phyloP scores from a whole-genome alignment of 495 filamentous ascomycete species.

The Daldinia decipiens region DNA sequence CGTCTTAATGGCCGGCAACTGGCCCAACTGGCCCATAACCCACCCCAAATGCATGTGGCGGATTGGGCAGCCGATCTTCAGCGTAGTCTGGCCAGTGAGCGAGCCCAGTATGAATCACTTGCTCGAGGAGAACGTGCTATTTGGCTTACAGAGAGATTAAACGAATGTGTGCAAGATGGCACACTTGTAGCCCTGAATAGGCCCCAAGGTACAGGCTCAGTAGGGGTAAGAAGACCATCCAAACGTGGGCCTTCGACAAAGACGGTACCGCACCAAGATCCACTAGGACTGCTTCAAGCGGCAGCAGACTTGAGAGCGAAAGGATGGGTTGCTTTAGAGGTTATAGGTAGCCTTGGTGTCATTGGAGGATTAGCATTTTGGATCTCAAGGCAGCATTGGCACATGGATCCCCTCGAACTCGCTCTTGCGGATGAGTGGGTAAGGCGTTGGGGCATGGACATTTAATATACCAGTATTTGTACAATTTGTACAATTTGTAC shows the following conservation, averaged over 20 bases:
- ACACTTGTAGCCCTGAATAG: constrained; percentile 61
- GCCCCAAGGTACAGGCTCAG: constrained; percentile 24
- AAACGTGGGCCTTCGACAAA: constrained; percentile 37
- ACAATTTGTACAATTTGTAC: constrained; percentile 24
- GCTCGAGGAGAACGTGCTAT: constrained; percentile 76
- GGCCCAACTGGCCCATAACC: constrained; percentile 75
- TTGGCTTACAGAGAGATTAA: constrained; percentile 80
- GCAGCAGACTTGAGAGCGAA: constrained; percentile 72
- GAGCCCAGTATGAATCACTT: constrained; percentile 76
- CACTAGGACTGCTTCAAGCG: constrained; percentile 77
- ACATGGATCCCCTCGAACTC: constrained; percentile 35
- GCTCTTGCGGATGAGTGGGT: constrained; percentile 42
- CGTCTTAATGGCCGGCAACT: constrained; percentile 74
- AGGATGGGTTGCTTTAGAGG: constrained; percentile 76
- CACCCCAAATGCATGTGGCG: constrained; percentile 82
- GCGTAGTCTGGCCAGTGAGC: constrained; percentile 81
- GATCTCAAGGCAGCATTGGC: constrained; percentile 54
- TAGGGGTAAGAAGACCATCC: constrained; percentile 34
- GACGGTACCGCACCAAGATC: constrained; percentile 68
- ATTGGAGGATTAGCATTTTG: constrained; percentile 78
- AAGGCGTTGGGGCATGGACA: constrained; percentile 40
- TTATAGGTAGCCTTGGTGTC: constrained; percentile 79
- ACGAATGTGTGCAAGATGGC: constrained; percentile 79
- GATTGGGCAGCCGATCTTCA: constrained; percentile 94
- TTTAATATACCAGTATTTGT: constrained; percentile 22